Percentiles rank a stretch among this genome's conserved stretches.
phyloP scores from a whole-genome alignment of 768 basidiomycete genomes.

The Boletus subcaerulescens region DNA sequence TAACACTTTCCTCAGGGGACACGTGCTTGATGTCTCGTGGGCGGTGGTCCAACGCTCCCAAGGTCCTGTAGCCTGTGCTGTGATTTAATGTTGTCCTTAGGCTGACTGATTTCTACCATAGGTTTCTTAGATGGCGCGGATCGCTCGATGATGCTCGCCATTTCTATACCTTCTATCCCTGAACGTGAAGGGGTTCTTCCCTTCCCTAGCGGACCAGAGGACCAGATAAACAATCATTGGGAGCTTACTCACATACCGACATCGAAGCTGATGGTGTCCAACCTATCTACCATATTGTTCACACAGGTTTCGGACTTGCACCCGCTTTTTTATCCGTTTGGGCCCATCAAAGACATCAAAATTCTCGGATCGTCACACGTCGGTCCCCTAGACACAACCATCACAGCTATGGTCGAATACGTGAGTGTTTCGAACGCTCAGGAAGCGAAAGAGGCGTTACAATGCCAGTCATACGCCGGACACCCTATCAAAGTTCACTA shows the following conservation, averaged over 20 bases:
- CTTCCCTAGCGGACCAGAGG: constrained; percentile 28
- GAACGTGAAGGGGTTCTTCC: constrained; percentile 24
- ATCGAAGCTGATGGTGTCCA: constrained; percentile 55
- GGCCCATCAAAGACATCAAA: constrained; percentile 60
- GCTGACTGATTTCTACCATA: constrained; percentile 25
- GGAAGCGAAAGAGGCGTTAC: constrained; percentile 62
- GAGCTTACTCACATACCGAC: constrained; percentile 41
- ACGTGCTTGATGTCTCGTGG: constrained; percentile 80
- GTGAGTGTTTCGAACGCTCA: constrained; percentile 49
- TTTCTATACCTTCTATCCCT: constrained; percentile 38
- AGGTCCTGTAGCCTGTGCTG: constrained; percentile 39
- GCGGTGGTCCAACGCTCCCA: constrained; percentile 85
- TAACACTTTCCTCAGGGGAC: constrained; percentile 46
- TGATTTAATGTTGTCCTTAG: background rate
- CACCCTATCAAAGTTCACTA: constrained; percentile 40
- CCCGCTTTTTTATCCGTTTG: constrained; percentile 74
- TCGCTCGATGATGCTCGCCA: constrained; percentile 60
- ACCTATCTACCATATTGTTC: constrained; percentile 65
- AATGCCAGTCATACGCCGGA: constrained; percentile 60
- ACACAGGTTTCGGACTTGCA: constrained; percentile 63
- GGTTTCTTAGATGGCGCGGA: constrained; percentile 83
- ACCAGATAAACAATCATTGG: constrained; percentile 32
- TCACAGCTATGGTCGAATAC: constrained; percentile 66
- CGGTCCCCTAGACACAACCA: constrained; percentile 36
- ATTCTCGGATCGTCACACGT: constrained; percentile 39